Base-by-base conservation (phyloP, 2,329 filamentous ascomycete species). In the Cladosporium velox region DNA sequence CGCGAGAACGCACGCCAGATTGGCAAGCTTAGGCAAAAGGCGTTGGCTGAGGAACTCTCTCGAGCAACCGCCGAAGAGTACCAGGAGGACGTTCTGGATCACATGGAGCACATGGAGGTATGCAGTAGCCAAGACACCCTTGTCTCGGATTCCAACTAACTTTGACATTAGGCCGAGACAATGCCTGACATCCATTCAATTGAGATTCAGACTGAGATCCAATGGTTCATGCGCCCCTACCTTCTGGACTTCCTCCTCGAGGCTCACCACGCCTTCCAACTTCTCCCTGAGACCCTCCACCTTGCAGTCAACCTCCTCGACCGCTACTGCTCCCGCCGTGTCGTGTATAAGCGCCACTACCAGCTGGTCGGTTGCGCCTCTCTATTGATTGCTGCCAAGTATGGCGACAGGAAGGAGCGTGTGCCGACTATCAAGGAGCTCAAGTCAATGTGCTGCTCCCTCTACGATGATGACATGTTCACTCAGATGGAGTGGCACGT, bases 401-500 rank as follows among this genome's bases (percentile, higher is more conserved):
- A 98, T 77, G 94, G 94, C 66, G 95, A 99, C 82, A 94, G 95
- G 84, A 99, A 99, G 84, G 95, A 99, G 77, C 89, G 93, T 61
- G 95, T 99, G n/a, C 95, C 95, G 4, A 95, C 96, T 70, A 96
- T 99, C 77, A 89, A 92, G 77, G 95, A 99, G 79, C 85, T 99
- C 70, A 97, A 97, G 86, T 96, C 94, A 72, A 98, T 99, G 95
- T 99, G 95, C 86, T 98, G 95, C 81, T 93, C 91, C 44, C 86
- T 98, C 47, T 99, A 99, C 81, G 95, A 99, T 75, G 93, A 97
- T 59, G 94, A 97, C 82, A 99, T 99, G 95, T 99, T 99, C 82
- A 94, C 93, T 12, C 95, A 99, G 80, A 99, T 99, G 95, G 95
- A 99, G 83, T 98, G 96, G 93, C 95, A 99, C 79, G 94, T 99